Evolutionary conservation across 768 basidiomycete genomes (phyloP).

Genomic region (Auricularia auricula-judae): DNA sequence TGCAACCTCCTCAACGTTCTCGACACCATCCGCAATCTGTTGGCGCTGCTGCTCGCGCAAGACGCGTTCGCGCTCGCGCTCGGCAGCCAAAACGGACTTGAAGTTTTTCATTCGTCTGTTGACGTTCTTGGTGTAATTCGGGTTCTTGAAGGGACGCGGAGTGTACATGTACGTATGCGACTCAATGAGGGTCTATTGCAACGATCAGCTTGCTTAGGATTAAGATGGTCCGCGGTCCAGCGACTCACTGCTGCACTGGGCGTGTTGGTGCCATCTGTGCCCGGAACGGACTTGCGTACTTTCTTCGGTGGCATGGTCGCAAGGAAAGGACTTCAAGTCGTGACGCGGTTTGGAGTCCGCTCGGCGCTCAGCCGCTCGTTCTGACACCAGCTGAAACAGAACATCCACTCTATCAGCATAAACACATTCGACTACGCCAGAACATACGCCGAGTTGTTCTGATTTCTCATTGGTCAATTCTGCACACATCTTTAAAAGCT

Average conservation of each 20-base stretch:
- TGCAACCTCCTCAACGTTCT: slow-evolving; percentile 49
- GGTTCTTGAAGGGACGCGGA: slow-evolving; percentile 72
- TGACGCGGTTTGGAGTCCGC: not conserved
- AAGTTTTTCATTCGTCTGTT: slow-evolving; percentile 69
- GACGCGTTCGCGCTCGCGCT: slow-evolving; percentile 63
- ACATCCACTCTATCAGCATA: too few species aligned
- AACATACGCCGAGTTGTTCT: too few species aligned
- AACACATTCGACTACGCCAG: too few species aligned
- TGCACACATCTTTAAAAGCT: too few species aligned
- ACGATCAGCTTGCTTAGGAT: not conserved
- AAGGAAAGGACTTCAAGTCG: not conserved
- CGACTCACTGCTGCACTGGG: not conserved
- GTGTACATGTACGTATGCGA: slow-evolving; percentile 61
- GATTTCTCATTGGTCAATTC: too few species aligned
- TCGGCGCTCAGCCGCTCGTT: too few species aligned
- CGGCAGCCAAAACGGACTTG: slow-evolving; percentile 67
- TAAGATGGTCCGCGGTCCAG: not conserved
- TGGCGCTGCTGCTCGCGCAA: slow-evolving; percentile 49
- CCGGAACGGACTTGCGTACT: not conserved
- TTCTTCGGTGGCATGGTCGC: not conserved
- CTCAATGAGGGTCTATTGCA: slow-evolving; percentile 52
- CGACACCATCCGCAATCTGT: slow-evolving; percentile 46
- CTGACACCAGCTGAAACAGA: too few species aligned
- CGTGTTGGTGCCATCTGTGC: not conserved
- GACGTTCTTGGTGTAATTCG: slow-evolving; percentile 53